These are phyloP conservation scores for Helminthosporium solani DNA, from an alignment of 2,329 filamentous ascomycete species.

Conservation along the genomic window DNA sequence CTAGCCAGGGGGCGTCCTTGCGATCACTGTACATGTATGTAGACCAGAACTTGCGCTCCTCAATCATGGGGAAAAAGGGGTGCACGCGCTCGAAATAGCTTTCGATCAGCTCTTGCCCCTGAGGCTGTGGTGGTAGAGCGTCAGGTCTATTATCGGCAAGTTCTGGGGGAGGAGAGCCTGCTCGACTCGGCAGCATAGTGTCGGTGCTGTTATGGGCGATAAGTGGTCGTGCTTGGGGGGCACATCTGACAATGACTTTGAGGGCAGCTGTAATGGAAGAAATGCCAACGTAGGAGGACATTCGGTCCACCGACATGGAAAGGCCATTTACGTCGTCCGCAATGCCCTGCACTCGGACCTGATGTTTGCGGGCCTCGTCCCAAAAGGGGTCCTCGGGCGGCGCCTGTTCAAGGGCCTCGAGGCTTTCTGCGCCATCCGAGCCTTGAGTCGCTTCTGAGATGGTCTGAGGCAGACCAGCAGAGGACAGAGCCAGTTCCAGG, in stretches of 20 bases:
- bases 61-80: constrained; percentile 70
- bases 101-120: constrained; percentile 68
- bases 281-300: constrained; percentile 68
- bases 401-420: constrained; percentile 68
- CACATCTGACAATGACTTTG: constrained; percentile 64
- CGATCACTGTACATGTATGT: constrained; percentile 63
- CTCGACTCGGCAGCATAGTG: constrained; percentile 40
- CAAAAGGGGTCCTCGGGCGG: constrained; percentile 64
- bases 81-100: constrained; percentile 76
- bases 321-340: constrained; percentile 72
- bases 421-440: constrained; percentile 54
- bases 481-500: constrained; percentile 47
- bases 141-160: constrained; percentile 34
- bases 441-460: constrained; percentile 40
- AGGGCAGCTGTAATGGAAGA: constrained; percentile 75
- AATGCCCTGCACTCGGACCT: constrained; percentile 50
- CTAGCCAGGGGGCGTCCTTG: constrained; percentile 69
- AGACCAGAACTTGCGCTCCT: constrained; percentile 68
- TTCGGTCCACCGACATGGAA: constrained; percentile 61
- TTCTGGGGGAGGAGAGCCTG: constrained; percentile 40
- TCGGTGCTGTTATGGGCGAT: constrained; percentile 47
- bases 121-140: constrained; percentile 59
- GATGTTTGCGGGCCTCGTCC: constrained; percentile 60
- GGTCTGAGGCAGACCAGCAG: constrained; percentile 39
- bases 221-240: constrained; percentile 52